Evolutionary conservation across 2,329 filamentous ascomycete species (phyloP).

Genomic region (Trichoderma lentiforme): DNA sequence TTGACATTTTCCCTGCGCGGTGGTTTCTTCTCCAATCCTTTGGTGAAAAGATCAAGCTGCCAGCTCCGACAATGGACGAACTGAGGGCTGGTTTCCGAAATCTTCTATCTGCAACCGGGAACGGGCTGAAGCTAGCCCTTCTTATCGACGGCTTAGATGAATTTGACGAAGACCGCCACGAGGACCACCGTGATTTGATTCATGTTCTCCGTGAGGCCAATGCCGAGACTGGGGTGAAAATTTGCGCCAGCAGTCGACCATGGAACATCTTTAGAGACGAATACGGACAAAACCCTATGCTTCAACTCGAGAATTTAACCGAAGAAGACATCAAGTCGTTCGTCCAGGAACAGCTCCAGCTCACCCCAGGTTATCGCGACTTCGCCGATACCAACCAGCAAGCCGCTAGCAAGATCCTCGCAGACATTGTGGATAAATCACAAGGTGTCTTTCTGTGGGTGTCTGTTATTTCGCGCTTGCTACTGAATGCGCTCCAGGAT

Average conservation of each 20-base stretch:
- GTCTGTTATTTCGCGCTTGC: neutral
- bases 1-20: neutral
- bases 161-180: neutral
- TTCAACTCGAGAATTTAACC: neutral
- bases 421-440: neutral
- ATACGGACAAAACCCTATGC: neutral
- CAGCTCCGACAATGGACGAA: neutral
- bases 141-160: neutral
- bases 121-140: neutral
- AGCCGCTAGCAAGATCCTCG: neutral
- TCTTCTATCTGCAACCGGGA: neutral
- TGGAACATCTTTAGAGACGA: neutral
- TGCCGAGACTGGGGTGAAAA: neutral
- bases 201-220: neutral
- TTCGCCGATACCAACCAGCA: neutral
- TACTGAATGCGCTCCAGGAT: neutral
- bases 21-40: neutral
- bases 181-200: neutral
- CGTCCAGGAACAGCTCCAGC: neutral
- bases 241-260: neutral
- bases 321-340: neutral
- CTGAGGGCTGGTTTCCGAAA: neutral
- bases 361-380: neutral
- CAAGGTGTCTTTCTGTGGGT: neutral
- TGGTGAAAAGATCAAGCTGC: rapidly evolving